Evolutionary conservation across 306 rosid genomes (phyloP).

Genomic region (Herpetospermum pedunculosum): DNA sequence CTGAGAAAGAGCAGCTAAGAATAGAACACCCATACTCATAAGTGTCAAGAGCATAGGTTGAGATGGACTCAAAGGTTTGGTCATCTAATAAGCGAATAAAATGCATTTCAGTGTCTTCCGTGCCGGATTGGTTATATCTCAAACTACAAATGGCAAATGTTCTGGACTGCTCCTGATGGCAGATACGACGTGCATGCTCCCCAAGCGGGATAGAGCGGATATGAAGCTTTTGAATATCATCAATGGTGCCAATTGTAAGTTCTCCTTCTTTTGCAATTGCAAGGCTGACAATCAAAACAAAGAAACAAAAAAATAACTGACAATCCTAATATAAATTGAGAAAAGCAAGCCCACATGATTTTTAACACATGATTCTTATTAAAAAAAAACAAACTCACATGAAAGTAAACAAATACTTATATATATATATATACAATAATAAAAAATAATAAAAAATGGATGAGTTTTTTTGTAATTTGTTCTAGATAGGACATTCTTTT

Average conservation of each 20-base stretch:
- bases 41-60: slow-evolving; percentile 76
- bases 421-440: too few relatives aligned
- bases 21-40: slow-evolving; percentile 80
- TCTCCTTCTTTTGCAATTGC: slow-evolving; percentile 99
- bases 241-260: slow-evolving; percentile 96
- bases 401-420: too few relatives aligned
- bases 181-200: slow-evolving; percentile 87
- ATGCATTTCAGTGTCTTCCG: slow-evolving; percentile 82
- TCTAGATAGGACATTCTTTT: too few relatives aligned
- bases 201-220: slow-evolving; percentile 92
- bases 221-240: slow-evolving; percentile 97
- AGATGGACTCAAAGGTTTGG: slow-evolving; percentile 82
- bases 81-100: slow-evolving; percentile 88
- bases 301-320: not conserved
- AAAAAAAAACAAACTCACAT: too few relatives aligned
- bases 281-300: slow-evolving; percentile 38
- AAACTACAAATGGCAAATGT: slow-evolving; percentile 81
- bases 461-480: too few relatives aligned
- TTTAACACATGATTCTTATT: too few relatives aligned
- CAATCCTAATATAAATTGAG: not conserved
- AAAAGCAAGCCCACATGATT: not conserved
- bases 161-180: slow-evolving; percentile 97
- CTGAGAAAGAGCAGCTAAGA: slow-evolving; percentile 98
- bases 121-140: slow-evolving; percentile 57
- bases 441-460: too few relatives aligned